Evolutionary conservation across 495 filamentous ascomycete genomes (phyloP).

Genomic region (Massariosphaeria phaeospora): DNA sequence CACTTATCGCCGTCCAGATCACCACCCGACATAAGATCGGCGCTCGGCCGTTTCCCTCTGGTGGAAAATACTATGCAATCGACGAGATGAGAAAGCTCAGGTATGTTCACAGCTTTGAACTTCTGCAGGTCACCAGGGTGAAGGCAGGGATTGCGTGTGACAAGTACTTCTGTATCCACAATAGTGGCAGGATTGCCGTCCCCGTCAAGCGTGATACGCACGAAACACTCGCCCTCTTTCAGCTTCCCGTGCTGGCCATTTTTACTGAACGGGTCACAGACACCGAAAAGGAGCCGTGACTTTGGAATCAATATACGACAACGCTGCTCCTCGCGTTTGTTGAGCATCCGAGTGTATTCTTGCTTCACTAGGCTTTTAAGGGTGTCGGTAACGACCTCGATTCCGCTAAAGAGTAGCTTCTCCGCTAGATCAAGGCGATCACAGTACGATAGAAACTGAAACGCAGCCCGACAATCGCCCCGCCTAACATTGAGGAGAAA

Average conservation of each 20-base stretch:
- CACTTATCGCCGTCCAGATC: constrained; percentile 52
- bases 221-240: constrained; percentile 45
- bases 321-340: constrained; percentile 46
- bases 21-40: constrained; percentile 53
- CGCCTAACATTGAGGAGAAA: constrained; percentile 39
- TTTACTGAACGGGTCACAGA: constrained; percentile 44
- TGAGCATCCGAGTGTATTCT: constrained; percentile 46
- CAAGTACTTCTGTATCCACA: constrained; percentile 44
- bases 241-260: constrained; percentile 37
- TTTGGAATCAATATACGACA: constrained; percentile 47
- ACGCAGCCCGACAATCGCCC: constrained; percentile 39
- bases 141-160: constrained; percentile 51
- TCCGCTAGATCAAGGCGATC: constrained; percentile 46
- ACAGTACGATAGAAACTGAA: constrained; percentile 44
- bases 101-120: constrained; percentile 44
- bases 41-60: constrained; percentile 45
- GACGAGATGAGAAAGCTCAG: constrained; percentile 45
- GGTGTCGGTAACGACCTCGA: constrained; percentile 37
- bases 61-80: constrained; percentile 53
- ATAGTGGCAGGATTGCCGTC: constrained; percentile 44
- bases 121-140: constrained; percentile 53
- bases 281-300: constrained; percentile 48
- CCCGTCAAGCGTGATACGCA: constrained; percentile 44
- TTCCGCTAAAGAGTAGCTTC: constrained; percentile 44
- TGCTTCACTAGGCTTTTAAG: constrained; percentile 40